Conservation (phyloP, 1,284 basidiomycete species). For the Tilletia indica region DNA sequence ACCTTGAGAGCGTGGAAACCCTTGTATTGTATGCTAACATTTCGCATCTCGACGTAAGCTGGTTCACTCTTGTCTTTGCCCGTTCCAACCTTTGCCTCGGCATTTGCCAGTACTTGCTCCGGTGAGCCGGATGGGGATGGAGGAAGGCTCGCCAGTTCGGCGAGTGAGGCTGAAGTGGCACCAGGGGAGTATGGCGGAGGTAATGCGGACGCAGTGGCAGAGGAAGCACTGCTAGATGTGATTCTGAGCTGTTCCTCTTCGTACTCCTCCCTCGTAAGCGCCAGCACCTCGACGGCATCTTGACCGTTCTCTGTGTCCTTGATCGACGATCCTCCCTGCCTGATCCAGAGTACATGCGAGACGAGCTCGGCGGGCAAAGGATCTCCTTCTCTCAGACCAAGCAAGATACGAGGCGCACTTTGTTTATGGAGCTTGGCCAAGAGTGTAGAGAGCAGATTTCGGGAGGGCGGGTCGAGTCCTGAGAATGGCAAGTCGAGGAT, state of each 20-base stretch:
- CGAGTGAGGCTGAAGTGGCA: background rate
- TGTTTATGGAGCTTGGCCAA: slow-evolving; percentile 65
- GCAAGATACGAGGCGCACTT: slow-evolving; percentile 63
- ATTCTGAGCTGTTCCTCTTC: background rate
- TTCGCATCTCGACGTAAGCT: slow-evolving; percentile 64
- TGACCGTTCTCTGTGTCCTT: background rate
- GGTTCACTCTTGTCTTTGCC: slow-evolving; percentile 10
- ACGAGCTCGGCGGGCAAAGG: slow-evolving; percentile 74
- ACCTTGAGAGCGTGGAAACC: slow-evolving; percentile 62
- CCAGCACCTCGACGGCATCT: background rate
- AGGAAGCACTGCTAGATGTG: no score
- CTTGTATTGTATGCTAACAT: slow-evolving; percentile 72
- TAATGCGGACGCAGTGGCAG: background rate
- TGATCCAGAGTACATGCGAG: slow-evolving; percentile 69
- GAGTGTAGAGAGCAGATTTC: slow-evolving; percentile 27
- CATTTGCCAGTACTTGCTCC: background rate
- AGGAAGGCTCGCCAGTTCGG: background rate
- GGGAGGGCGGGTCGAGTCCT: slow-evolving; percentile 32
- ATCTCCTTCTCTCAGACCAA: slow-evolving; percentile 78
- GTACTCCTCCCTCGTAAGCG: background rate
- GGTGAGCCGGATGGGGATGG: background rate
- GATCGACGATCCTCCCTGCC: slow-evolving; percentile 58
- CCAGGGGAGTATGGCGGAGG: background rate
- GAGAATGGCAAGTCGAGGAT: slow-evolving; percentile 43
- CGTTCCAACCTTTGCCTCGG: background rate